Conservation (phyloP, 2,329 filamentous ascomycete genomes). For the Beauveria asiatica region DNA sequence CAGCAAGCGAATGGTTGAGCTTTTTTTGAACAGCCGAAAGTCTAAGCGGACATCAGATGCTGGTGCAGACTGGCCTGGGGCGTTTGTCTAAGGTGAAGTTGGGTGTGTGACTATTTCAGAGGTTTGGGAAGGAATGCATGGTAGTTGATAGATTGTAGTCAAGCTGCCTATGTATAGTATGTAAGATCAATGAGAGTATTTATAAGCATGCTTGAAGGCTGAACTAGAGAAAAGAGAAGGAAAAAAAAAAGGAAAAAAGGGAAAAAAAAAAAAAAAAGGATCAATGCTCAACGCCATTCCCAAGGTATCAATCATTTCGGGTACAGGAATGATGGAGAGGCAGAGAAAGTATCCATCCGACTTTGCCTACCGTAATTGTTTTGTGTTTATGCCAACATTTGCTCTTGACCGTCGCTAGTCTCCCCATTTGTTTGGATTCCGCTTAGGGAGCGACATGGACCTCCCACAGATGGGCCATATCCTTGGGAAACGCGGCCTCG, state of each 20-base stretch:
- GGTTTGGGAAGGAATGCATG: neutral
- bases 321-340: neutral
- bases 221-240: neutral
- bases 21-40: constrained; percentile 42
- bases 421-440: neutral
- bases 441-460: constrained; percentile 29
- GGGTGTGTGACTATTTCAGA: neutral
- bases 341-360: neutral
- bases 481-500: constrained; percentile 22
- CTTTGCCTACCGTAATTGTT: neutral
- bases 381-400: neutral
- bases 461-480: constrained; percentile 32
- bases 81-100: constrained; percentile 22
- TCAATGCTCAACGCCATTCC: constrained; percentile 7
- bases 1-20: constrained; percentile 45
- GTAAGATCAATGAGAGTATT: constrained; percentile 7
- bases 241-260: no score
- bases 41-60: constrained; percentile 18
- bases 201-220: neutral
- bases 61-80: neutral
- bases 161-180: constrained; percentile 4
- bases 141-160: constrained; percentile 7
- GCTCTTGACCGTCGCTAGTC: neutral
- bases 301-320: constrained; percentile 9
- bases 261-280: neutral